These are phyloP conservation scores for Hansenula sp. DNA, from an alignment of 1,139 yeast species.

Conservation along the genomic window DNA sequence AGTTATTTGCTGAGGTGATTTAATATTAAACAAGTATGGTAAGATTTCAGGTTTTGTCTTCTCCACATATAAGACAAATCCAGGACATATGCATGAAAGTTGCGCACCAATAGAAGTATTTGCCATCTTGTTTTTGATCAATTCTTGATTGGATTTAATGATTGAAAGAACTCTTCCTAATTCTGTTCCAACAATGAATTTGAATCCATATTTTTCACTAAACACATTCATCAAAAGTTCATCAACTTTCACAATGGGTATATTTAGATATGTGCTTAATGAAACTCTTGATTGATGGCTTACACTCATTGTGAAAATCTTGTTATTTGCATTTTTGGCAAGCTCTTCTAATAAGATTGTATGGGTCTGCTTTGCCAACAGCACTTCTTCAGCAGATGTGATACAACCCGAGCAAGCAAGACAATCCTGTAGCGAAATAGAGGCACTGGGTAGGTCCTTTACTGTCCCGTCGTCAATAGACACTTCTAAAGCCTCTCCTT, in stretches of 20 bases:
- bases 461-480: constrained; percentile 40
- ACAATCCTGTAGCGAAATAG: constrained; percentile 87
- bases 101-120: constrained; percentile 20
- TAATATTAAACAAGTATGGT: constrained; percentile 58
- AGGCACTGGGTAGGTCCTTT: constrained; percentile 67
- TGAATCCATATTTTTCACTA: constrained; percentile 59
- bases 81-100: constrained; percentile 81
- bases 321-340: constrained; percentile 27
- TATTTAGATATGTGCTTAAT: constrained; percentile 62
- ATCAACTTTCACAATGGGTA: constrained; percentile 58
- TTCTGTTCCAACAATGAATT: constrained; percentile 78
- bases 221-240: constrained; percentile 55
- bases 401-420: constrained; percentile 97
- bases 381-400: constrained; percentile 91
- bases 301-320: constrained; percentile 67
- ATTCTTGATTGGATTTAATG: constrained; percentile 52
- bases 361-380: constrained; percentile 89
- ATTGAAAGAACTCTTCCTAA: constrained; percentile 73
- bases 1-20: constrained; percentile 92
- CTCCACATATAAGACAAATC: constrained; percentile 95
- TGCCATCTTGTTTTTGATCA: constrained; percentile 29
- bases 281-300: constrained; percentile 88
- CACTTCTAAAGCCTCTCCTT: constrained; percentile 70
- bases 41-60: constrained; percentile 88
- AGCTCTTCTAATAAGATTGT: constrained; percentile 67